Conservation (phyloP, 2,329 filamentous ascomycete species). For the Penicillium italicum region DNA sequence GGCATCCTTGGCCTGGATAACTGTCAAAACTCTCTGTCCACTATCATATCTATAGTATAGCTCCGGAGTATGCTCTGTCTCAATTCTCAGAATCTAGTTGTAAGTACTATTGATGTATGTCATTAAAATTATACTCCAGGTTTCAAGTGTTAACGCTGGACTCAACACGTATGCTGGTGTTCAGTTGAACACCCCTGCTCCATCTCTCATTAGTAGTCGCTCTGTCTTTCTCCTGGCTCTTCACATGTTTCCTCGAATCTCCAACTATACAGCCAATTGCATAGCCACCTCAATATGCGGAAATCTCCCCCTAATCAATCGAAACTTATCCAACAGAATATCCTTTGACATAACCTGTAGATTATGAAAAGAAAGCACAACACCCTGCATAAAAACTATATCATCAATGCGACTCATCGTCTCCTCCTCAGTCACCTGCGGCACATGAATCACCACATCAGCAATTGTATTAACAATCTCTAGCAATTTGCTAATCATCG, state of each 20-base stretch:
- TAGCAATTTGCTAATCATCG: conserved; percentile 58
- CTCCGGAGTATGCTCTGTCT: too few relatives aligned
- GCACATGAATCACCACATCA: conserved; percentile 54
- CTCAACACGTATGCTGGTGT: background rate
- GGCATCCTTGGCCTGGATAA: too few relatives aligned
- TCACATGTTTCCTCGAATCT: background rate
- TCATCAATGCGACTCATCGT: conserved; percentile 51
- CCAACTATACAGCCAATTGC: conserved; percentile 21
- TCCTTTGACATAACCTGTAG: conserved; percentile 47
- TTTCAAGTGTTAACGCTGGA: background rate
- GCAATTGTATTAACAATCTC: conserved; percentile 60
- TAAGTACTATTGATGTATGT: conserved; percentile 21
- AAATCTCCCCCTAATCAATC: conserved; percentile 28
- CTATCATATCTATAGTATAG: too few relatives aligned
- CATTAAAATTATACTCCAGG: conserved; percentile 6
- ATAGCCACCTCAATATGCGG: conserved; percentile 17
- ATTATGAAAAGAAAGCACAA: conserved; percentile 50
- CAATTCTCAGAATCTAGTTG: too few relatives aligned
- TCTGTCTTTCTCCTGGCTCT: background rate
- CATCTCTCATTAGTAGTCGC: background rate
- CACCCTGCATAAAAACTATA: conserved; percentile 52
- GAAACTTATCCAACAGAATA: conserved; percentile 44
- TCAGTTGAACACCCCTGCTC: background rate
- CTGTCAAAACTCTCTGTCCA: too few relatives aligned
- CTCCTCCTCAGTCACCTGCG: conserved; percentile 46